Percentiles rank a stretch among this genome's conserved stretches.
Conservation (phyloP, 2,329 filamentous ascomycete genomes). For the Gaeumannomyces tritici region DNA sequence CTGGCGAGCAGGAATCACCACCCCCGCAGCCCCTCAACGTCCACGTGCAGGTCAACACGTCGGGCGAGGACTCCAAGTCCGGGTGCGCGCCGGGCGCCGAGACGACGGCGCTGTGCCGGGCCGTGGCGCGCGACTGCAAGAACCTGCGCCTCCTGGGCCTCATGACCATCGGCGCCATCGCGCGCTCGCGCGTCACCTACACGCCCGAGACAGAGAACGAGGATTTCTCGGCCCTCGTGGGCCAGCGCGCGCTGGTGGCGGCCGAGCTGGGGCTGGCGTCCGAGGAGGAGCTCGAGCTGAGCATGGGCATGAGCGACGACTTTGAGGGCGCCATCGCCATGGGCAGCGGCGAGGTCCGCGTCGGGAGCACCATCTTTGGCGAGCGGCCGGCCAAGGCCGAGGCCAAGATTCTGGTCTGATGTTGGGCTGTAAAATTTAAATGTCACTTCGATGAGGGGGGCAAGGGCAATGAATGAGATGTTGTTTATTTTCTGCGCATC, state of each 20-base stretch:
- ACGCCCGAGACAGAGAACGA: slow-evolving; percentile 77
- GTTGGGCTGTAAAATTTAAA: too few relatives aligned
- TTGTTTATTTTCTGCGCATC: too few relatives aligned
- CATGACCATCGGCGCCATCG: slow-evolving; percentile 97
- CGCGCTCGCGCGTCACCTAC: slow-evolving; percentile 64
- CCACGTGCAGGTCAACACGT: slow-evolving; percentile 94
- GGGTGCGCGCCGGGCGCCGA: slow-evolving; percentile 63
- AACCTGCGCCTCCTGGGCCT: slow-evolving; percentile 68
- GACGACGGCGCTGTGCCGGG: slow-evolving; percentile 54
- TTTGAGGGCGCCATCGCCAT: slow-evolving; percentile 79
- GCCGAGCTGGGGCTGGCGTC: slow-evolving; percentile 43
- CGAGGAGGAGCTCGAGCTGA: slow-evolving; percentile 63
- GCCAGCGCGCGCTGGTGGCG: slow-evolving; percentile 62
- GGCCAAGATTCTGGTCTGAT: slow-evolving; percentile 54
- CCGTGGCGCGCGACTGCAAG: slow-evolving; percentile 62
- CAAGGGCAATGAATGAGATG: too few relatives aligned
- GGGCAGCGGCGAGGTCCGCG: slow-evolving; percentile 82
- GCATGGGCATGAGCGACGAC: slow-evolving; percentile 98
- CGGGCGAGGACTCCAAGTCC: slow-evolving; percentile 76
- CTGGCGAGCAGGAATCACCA: not conserved
- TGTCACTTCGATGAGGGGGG: too few relatives aligned
- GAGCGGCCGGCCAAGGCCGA: slow-evolving; percentile 69
- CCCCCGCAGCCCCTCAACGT: slow-evolving; percentile 46
- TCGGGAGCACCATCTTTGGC: slow-evolving; percentile 93
- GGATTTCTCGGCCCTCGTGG: slow-evolving; percentile 65